These are phyloP conservation scores for Ogataea methanolica DNA, from an alignment of 805 yeast species.

Conservation along the genomic window DNA sequence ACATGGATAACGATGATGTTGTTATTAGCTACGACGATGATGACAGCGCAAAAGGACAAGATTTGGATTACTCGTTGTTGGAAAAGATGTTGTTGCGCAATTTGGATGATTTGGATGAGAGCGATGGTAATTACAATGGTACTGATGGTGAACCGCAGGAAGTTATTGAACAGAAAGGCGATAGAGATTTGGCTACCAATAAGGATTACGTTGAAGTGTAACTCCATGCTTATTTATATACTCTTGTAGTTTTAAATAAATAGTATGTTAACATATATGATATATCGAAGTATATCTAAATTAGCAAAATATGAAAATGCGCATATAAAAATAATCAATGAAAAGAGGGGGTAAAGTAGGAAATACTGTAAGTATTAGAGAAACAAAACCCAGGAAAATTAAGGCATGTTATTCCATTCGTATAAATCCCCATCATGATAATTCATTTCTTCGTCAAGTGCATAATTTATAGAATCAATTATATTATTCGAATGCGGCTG, in stretches of 20 bases:
- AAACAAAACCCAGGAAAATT: too few relatives aligned
- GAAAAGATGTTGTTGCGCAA: conserved; percentile 11
- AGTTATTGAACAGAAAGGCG: conserved; percentile 5
- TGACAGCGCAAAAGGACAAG: conserved; percentile 13
- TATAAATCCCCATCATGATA: conserved; percentile 4
- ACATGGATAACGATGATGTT: conserved; percentile 29
- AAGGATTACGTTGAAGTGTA: conserved; percentile 16
- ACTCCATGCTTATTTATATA: not conserved
- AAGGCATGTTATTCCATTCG: not conserved
- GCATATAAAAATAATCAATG: too few relatives aligned
- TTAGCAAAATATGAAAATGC: too few relatives aligned
- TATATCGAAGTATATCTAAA: too few relatives aligned
- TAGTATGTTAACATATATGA: too few relatives aligned
- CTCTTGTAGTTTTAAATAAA: not conserved
- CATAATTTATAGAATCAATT: conserved; percentile 12
- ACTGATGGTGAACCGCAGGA: conserved; percentile 4
- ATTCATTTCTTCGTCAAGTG: conserved; percentile 18
- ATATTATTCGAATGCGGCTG: conserved; percentile 2
- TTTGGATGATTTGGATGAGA: conserved; percentile 6
- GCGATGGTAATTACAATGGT: not conserved
- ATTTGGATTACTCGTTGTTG: conserved; percentile 11
- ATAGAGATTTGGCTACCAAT: conserved; percentile 14
- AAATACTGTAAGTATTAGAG: too few relatives aligned
- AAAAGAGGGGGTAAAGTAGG: too few relatives aligned
- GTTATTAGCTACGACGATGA: conserved; percentile 18